phyloP scores from a whole-genome alignment of 192 early-diverging fungal species.

The Coemansia reversa region DNA sequence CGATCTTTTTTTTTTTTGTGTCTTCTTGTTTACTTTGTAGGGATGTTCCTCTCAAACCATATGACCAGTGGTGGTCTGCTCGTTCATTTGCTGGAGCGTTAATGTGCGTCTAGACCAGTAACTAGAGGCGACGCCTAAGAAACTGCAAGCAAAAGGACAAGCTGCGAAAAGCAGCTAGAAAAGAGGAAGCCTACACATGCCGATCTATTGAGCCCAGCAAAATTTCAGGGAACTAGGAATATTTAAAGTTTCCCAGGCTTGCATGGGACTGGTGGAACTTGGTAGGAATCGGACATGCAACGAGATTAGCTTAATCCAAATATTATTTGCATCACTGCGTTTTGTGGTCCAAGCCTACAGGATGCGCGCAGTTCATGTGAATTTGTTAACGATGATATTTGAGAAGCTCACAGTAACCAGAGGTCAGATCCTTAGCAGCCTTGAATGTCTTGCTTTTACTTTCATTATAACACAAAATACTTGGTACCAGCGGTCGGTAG shows the following conservation, averaged over 20 bases:
- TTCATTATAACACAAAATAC: not conserved
- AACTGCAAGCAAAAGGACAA: not conserved
- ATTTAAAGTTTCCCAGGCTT: not conserved
- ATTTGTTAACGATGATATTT: too few species aligned
- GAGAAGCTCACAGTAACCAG: not conserved
- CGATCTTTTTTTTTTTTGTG: not conserved
- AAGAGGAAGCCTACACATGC: not conserved
- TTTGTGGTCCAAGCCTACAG: not conserved
- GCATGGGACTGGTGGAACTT: not conserved
- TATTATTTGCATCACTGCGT: not conserved
- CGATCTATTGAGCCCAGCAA: not conserved
- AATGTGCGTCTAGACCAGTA: not conserved
- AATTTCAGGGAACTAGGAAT: not conserved
- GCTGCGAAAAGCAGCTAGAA: too few species aligned
- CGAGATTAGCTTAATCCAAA: not conserved
- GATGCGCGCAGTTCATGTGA: too few species aligned
- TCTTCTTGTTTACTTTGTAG: not conserved
- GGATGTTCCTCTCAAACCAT: not conserved
- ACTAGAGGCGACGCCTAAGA: not conserved
- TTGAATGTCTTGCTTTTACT: not conserved
- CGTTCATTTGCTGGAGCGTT: not conserved
- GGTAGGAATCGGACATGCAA: not conserved
- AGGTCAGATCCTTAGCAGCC: not conserved
- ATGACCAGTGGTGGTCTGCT: not conserved
- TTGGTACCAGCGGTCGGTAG: not conserved